These are phyloP conservation scores for Aspergillus affinis DNA, from an alignment of 495 filamentous ascomycete genomes.

Conservation along the genomic window DNA sequence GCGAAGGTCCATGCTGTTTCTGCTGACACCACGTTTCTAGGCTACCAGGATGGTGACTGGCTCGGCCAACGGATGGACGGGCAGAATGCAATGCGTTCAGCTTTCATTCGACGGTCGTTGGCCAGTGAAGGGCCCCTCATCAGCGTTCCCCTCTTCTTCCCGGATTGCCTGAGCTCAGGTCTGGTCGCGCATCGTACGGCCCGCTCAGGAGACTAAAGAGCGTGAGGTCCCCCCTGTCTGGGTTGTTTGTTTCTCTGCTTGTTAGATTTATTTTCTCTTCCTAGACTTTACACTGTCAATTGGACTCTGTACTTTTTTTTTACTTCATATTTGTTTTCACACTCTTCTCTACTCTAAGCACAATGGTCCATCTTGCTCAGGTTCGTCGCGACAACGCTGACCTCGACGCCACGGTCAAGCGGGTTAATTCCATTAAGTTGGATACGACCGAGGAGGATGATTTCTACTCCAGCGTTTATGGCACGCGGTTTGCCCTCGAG, in stretches of 20 bases:
- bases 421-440: slow-evolving; percentile 34
- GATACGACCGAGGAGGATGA: slow-evolving; percentile 48
- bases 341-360: not conserved
- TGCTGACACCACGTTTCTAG: not conserved
- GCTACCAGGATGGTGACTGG: not conserved
- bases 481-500: slow-evolving; percentile 72
- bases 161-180: not conserved
- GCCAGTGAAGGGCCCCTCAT: too few relatives aligned
- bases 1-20: not conserved
- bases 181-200: not conserved
- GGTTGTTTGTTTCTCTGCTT: not conserved
- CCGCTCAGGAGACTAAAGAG: not conserved
- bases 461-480: slow-evolving; percentile 79
- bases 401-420: slow-evolving; percentile 20
- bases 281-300: slow-evolving; percentile 3
- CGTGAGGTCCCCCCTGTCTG: too few relatives aligned
- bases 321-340: not conserved
- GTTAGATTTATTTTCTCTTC: slow-evolving; percentile 1
- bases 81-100: not conserved
- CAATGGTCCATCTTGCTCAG: slow-evolving; percentile 41
- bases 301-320: not conserved
- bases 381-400: slow-evolving; percentile 36
- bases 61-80: not conserved
- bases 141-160: not conserved
- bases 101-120: not conserved